phyloP scores from a whole-genome alignment of 352 stramenopile genomes.

The Hyaloperonospora arabidopsidis region DNA sequence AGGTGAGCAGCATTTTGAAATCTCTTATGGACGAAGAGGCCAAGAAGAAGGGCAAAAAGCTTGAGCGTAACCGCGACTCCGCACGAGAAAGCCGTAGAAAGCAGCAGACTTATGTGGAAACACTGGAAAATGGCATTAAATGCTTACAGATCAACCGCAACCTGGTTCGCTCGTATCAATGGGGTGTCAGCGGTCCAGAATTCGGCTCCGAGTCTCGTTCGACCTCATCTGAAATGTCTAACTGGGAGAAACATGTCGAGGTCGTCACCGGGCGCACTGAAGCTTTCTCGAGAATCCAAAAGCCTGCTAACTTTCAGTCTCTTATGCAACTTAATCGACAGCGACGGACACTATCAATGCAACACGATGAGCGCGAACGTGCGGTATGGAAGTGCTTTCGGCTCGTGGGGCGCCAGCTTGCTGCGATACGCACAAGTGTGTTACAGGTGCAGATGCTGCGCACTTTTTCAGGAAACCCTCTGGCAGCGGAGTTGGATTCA shows the following conservation, averaged over 20 bases:
- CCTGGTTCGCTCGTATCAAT: constrained; percentile 59
- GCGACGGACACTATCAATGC: constrained; percentile 45
- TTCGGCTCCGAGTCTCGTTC: constrained; percentile 36
- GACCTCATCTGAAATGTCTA: constrained; percentile 45
- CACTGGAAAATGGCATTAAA: constrained; percentile 82
- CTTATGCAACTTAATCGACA: constrained; percentile 74
- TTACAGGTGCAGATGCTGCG: constrained; percentile 61
- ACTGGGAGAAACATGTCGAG: constrained; percentile 57
- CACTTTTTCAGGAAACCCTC: constrained; percentile 33
- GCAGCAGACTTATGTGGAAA: constrained; percentile 84
- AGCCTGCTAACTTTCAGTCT: constrained; percentile 53
- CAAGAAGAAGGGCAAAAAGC: constrained; percentile 87
- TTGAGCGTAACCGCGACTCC: constrained; percentile 83
- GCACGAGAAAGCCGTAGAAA: constrained; percentile 78
- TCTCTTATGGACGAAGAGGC: constrained; percentile 82
- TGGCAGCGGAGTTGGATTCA: constrained; percentile 36
- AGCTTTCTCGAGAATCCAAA: constrained; percentile 60
- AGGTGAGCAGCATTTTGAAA: constrained; percentile 83
- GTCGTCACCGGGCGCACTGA: constrained; percentile 61
- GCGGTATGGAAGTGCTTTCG: constrained; percentile 59
- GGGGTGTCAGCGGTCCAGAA: constrained; percentile 48
- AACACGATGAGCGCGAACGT: constrained; percentile 36
- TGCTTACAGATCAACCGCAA: constrained; percentile 79
- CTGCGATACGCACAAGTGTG: constrained; percentile 43
- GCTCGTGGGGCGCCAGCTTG: constrained; percentile 46